Conservation (phyloP, 2,329 filamentous ascomycete species). For the Monosporascus sp. region DNA sequence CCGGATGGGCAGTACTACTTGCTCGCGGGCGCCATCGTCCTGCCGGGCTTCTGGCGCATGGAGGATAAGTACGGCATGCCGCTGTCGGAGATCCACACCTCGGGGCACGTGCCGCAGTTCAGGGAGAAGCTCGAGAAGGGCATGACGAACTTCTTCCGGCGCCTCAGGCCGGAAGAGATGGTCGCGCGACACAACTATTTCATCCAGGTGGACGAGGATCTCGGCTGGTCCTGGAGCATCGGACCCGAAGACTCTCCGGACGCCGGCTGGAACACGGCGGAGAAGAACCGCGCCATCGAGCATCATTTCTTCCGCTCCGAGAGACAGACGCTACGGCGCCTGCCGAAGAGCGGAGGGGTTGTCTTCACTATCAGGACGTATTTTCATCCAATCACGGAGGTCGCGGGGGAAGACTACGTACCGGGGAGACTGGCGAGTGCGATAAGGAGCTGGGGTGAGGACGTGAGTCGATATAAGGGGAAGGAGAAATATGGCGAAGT, state of each 20-base stretch:
- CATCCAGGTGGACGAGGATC: conserved; percentile 73
- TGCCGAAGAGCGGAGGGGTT: conserved; percentile 52
- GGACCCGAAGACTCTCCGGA: conserved; percentile 62
- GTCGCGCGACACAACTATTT: conserved; percentile 75
- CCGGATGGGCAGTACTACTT: conserved; percentile 76
- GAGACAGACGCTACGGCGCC: conserved; percentile 61
- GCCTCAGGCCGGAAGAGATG: conserved; percentile 63
- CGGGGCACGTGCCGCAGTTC: conserved; percentile 56
- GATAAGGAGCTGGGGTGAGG: conserved; percentile 73
- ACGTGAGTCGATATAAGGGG: conserved; percentile 74
- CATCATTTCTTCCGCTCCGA: conserved; percentile 76
- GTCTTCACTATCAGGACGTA: conserved; percentile 79
- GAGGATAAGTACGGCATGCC: conserved; percentile 77
- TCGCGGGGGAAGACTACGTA: conserved; percentile 68
- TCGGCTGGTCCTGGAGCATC: conserved; percentile 74
- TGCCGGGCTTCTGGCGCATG: conserved; percentile 80
- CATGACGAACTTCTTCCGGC: conserved; percentile 59
- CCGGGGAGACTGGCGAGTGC: conserved; percentile 74
- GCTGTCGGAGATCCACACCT: conserved; percentile 73
- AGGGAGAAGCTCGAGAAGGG: conserved; percentile 30
- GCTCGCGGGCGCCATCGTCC: conserved; percentile 67
- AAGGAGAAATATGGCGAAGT: conserved; percentile 68
- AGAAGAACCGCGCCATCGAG: conserved; percentile 66
- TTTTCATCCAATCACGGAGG: conserved; percentile 64
- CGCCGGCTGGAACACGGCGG: conserved; percentile 69